Conservation (phyloP, 345 rosid species). For the Sonneratia alba region DNA sequence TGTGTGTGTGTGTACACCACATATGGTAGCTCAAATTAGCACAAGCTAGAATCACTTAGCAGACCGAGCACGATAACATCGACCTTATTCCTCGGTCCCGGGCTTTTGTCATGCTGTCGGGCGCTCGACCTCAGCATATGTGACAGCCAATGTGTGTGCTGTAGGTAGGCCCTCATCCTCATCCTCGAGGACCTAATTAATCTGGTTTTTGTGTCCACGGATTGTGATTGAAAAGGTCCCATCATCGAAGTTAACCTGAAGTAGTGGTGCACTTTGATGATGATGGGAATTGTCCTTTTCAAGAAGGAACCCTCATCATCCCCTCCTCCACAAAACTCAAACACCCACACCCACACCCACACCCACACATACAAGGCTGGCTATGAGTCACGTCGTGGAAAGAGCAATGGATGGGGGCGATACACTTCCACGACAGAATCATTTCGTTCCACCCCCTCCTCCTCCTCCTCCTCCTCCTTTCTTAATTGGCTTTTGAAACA, state of each 20-base stretch:
- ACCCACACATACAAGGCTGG: not conserved
- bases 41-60: too few species aligned
- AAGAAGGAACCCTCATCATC: not conserved
- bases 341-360: conserved; percentile 19
- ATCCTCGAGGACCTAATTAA: not conserved
- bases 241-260: conserved; percentile 9
- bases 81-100: not conserved
- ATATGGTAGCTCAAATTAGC: too few species aligned
- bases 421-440: conserved; percentile 53
- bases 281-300: conserved; percentile 3
- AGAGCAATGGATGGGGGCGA: conserved; percentile 74
- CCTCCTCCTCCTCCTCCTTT: too few species aligned
- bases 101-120: conserved; percentile 54
- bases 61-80: too few species aligned
- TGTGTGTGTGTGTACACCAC: too few species aligned
- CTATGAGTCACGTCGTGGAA: conserved; percentile 52
- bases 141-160: conserved; percentile 7
- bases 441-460: conserved; percentile 13
- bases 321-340: conserved; percentile 10
- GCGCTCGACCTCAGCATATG: conserved; percentile 24
- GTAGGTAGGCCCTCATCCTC: conserved; percentile 1
- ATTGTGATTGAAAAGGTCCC: conserved; percentile 16
- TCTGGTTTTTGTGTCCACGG: not conserved
- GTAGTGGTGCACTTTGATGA: conserved; percentile 49
- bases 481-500: conserved; percentile 18